Evolutionary conservation across 495 filamentous ascomycete genomes (phyloP), one percentile per base, ranked within the genome.

Genomic region (Letharia columbiana): DNA sequence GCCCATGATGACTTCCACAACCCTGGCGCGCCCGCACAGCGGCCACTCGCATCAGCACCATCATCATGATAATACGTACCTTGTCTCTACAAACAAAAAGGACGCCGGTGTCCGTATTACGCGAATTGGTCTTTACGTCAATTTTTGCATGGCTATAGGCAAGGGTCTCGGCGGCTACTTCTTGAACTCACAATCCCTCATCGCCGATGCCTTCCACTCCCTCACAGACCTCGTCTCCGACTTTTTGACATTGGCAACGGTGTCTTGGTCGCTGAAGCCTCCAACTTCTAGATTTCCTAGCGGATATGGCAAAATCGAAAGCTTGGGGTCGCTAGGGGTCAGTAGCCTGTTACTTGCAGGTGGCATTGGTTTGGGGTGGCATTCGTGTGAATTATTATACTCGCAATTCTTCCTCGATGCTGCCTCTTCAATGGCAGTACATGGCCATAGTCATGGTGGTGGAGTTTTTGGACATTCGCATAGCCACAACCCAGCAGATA

Each of bases 261-360:
- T 98, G 61, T 89, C 92, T 2, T 96, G 90, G 87, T 92, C 91
- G 45, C 75, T 97, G 44, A 89, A 87, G 68, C 87, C 89, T 33
- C 92, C 94, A 2, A 90, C 89, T 18, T 82, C 86, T 42, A 80
- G 83, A 44, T 98, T 96, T 74, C 94, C 94, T 20, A 82, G 84
- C 71, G 94, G 94, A 8, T 98, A 95, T 72, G 94, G 94, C 66
- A 98, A 98, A 78, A 82, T 98, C n/a, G 94, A 98, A 78, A 94
- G 91, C 71, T 79, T 98, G 74, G 94, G 94, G 17, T 91, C 91
- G 18, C 75, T 98, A 70, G 95, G 94, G 18, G 94, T 98, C 28
- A 96, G 91, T 66, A 87, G 90, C 56, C 85, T 98, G 72, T 79
- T 98, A 69, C 82, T 98, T 20, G 84, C 84, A 62, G 94, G 95